Conservation (phyloP, 345 rosid genomes). For the Gossypium arboreum region DNA sequence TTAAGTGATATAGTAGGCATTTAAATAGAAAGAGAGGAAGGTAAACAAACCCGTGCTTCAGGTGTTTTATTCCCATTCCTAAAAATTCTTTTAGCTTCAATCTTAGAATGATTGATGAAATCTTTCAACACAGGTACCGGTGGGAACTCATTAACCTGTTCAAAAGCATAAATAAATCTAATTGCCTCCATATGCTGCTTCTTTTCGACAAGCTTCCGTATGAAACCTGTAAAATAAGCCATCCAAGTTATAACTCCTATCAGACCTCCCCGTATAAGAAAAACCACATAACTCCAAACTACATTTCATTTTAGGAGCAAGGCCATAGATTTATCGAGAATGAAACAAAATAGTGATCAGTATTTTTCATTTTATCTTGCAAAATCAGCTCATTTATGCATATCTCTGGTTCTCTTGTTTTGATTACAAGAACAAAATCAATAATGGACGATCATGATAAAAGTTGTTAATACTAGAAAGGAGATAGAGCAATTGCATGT, state of each 20-base stretch:
- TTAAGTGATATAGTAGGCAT: background rate
- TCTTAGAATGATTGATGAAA: constrained; percentile 25
- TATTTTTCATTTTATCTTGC: background rate
- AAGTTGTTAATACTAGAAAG: background rate
- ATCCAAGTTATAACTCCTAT: constrained; percentile 1
- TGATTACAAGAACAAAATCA: background rate
- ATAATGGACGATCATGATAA: background rate
- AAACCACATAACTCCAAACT: background rate
- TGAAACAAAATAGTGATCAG: background rate
- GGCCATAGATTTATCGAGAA: background rate
- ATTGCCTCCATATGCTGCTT: constrained; percentile 31
- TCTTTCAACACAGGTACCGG: constrained; percentile 33
- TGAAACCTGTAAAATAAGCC: constrained; percentile 12
- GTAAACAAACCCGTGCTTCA: constrained; percentile 15
- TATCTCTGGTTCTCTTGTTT: background rate
- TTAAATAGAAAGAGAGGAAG: background rate
- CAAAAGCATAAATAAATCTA: constrained; percentile 30
- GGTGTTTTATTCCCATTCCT: constrained; percentile 9
- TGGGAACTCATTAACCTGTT: constrained; percentile 31
- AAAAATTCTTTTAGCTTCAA: constrained; percentile 8
- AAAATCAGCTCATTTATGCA: too few relatives aligned
- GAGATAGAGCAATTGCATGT: background rate
- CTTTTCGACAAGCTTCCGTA: constrained; percentile 25
- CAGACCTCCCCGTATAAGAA: background rate
- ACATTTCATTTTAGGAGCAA: background rate